phyloP scores from a whole-genome alignment of 805 yeast genomes.

The Candida stauntonica region DNA sequence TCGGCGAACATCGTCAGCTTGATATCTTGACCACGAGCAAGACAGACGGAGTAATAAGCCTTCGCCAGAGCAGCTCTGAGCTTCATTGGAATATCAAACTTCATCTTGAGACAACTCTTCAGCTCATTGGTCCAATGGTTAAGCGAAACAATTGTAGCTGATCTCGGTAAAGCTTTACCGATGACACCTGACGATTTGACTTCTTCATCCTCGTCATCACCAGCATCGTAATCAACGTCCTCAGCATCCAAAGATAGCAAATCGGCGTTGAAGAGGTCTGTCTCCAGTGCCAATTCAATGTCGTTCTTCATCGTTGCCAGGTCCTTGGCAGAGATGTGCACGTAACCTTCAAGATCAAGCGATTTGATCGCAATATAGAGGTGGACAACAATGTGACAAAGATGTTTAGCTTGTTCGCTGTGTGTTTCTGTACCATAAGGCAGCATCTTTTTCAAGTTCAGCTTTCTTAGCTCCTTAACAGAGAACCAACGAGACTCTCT shows the following conservation, averaged over 20 bases:
- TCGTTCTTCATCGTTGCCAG: conserved; percentile 42
- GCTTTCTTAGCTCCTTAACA: conserved; percentile 31
- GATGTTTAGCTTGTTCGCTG: conserved; percentile 63
- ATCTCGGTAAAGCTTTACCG: conserved; percentile 57
- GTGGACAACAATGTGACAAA: conserved; percentile 76
- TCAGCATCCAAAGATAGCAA: conserved; percentile 33
- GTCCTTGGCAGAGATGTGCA: conserved; percentile 65
- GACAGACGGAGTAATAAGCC: conserved; percentile 66
- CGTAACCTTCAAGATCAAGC: conserved; percentile 66
- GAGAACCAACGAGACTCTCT: conserved; percentile 37
- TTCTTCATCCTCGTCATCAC: conserved; percentile 34
- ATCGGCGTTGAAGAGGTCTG: conserved; percentile 42
- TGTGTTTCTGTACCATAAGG: conserved; percentile 76
- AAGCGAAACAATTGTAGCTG: conserved; percentile 71
- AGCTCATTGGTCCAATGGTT: conserved; percentile 87
- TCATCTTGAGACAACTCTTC: conserved; percentile 70
- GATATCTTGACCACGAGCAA: conserved; percentile 68
- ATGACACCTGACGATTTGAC: conserved; percentile 40
- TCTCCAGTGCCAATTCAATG: conserved; percentile 47
- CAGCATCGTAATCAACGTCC: conserved; percentile 32
- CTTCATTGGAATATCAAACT: conserved; percentile 70
- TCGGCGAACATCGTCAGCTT: conserved; percentile 57
- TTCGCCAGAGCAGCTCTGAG: conserved; percentile 57
- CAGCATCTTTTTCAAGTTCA: conserved; percentile 37
- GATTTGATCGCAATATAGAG: conserved; percentile 73